These are phyloP conservation scores for Hypoxylon perforatum DNA, from an alignment of 495 filamentous ascomycete genomes.

Conservation along the genomic window DNA sequence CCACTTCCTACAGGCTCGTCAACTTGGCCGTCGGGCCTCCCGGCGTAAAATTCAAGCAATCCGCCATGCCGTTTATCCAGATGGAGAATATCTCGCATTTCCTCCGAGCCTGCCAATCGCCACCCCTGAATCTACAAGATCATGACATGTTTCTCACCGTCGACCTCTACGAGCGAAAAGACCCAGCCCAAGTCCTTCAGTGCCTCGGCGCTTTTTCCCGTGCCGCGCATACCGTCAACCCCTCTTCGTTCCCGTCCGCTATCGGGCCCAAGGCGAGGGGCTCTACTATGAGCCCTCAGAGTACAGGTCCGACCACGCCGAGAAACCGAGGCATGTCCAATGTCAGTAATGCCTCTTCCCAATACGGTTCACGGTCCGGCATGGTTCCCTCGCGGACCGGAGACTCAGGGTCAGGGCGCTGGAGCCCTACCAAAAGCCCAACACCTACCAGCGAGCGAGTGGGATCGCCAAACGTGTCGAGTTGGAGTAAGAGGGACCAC, in stretches of 20 bases:
- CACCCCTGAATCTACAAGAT: slow-evolving; percentile 85
- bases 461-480: slow-evolving; percentile 70
- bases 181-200: slow-evolving; percentile 95
- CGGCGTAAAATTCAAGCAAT: slow-evolving; percentile 81
- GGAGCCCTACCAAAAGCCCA: slow-evolving; percentile 71
- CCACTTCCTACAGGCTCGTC: slow-evolving; percentile 68
- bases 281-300: slow-evolving; percentile 71
- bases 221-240: slow-evolving; percentile 80
- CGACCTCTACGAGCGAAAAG: slow-evolving; percentile 95
- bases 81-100: slow-evolving; percentile 99
- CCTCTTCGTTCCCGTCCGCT: slow-evolving; percentile 73
- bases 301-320: slow-evolving; percentile 66
- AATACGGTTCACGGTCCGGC: slow-evolving; percentile 51
- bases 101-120: slow-evolving; percentile 83
- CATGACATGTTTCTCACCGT: slow-evolving; percentile 98
- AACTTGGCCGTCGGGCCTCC: slow-evolving; percentile 83
- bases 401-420: slow-evolving; percentile 63
- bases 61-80: slow-evolving; percentile 96
- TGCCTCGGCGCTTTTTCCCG: slow-evolving; percentile 93
- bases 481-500: slow-evolving; percentile 89
- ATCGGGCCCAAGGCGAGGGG: slow-evolving; percentile 77
- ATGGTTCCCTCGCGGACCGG: slow-evolving; percentile 60
- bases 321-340: slow-evolving; percentile 73
- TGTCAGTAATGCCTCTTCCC: slow-evolving; percentile 71
- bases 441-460: slow-evolving; percentile 46